Evolutionary conservation across 768 basidiomycete species (phyloP), one percentile per base, ranked within the genome.

Genomic region (Calocybe gangraenosa): DNA sequence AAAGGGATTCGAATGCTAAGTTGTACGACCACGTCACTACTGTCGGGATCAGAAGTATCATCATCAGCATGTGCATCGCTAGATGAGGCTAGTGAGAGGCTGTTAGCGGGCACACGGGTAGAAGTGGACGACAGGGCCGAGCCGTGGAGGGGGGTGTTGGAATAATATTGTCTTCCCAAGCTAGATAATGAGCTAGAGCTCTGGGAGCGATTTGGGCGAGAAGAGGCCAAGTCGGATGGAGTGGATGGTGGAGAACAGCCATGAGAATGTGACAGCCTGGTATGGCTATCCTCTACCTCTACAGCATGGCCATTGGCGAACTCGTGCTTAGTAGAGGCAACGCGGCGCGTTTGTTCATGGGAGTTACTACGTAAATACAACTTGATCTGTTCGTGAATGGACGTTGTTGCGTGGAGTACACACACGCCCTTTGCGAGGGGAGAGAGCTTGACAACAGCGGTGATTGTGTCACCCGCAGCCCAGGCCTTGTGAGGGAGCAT

Each of bases 401-500:
- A 73, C 3, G 85, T 88, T 15, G 71, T 63, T 18, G 95, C 76
- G 37, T 65, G 75, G 4, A 80, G 64, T 14, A 97, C 83, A 37
- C 73, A 69, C 4, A 87, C 83, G 7, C 95, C 95, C 63, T 98
- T 97, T 31, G 74, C 68, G 17, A 96, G 67, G 0, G 95, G 93
- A 25, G 82, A 81, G 60, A 96, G 89, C 61, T 95, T 96, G 63
- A 92, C 76, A 10, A 85, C 67, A 0, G 90, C 84, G 0, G 86
- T 84, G 45, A 96, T 67, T 8, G 74, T 76, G 64, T 97, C 93
- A 5, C 93, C 94, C 0, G 84, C 87, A 0, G 92, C 90, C 82
- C 88, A 97, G 0, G 94, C 95, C 60, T 94, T 95, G 74, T 95
- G 92, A 0, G 94, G 94, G 23, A 98, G 65, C 69, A 92, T 87